These are phyloP conservation scores for Citrullus colocynthis DNA, from an alignment of 306 rosid genomes.

Conservation along the genomic window DNA sequence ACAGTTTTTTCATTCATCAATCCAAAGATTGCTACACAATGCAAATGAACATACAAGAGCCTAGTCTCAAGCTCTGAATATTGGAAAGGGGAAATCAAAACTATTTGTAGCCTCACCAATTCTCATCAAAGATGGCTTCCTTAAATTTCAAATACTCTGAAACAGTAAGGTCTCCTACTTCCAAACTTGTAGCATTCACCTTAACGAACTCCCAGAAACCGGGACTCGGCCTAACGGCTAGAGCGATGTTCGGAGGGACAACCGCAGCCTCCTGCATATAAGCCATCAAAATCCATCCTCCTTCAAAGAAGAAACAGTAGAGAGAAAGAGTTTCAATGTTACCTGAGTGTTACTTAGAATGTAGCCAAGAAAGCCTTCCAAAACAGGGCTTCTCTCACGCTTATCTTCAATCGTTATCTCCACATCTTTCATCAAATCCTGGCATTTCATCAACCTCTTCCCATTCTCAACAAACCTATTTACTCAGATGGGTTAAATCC, in stretches of 20 bases:
- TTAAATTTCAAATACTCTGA: conserved; percentile 29
- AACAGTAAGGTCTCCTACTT: conserved; percentile 17
- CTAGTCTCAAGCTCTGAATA: background rate
- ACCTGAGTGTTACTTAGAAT: conserved; percentile 30
- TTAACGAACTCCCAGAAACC: conserved; percentile 30
- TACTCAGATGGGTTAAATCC: background rate
- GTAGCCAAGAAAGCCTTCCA: conserved; percentile 36
- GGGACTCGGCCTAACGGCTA: conserved; percentile 34
- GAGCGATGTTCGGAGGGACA: conserved; percentile 31
- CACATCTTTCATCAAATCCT: conserved; percentile 22
- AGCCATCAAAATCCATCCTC: background rate
- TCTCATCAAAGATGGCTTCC: conserved; percentile 27
- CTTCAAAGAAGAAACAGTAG: background rate
- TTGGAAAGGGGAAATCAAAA: background rate
- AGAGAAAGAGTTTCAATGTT: background rate
- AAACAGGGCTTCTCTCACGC: conserved; percentile 23
- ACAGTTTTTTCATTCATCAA: background rate
- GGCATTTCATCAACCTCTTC: conserved; percentile 27
- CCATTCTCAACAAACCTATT: conserved; percentile 29
- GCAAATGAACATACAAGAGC: background rate
- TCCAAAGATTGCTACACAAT: background rate
- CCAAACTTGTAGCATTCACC: conserved; percentile 25
- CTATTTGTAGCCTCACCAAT: conserved; percentile 14
- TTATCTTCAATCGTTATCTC: conserved; percentile 24
- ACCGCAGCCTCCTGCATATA: conserved; percentile 33